Evolutionary conservation across 2,329 filamentous ascomycete genomes (phyloP), one percentile per base, ranked within the genome.

Genomic region (Ophiosphaerella herpotricha): DNA sequence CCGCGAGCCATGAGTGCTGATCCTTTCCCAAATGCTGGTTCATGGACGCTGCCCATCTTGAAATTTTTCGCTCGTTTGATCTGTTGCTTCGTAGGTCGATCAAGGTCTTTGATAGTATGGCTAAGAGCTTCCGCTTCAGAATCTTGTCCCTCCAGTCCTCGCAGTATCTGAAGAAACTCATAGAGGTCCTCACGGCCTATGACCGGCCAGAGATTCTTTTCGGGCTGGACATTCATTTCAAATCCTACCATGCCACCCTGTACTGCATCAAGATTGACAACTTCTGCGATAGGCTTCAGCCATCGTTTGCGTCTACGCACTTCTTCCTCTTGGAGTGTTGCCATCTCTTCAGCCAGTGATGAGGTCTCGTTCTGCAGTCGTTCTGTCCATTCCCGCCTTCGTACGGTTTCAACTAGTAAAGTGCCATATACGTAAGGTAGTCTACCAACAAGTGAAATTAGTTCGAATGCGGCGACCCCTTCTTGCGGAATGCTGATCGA

Each of bases 41-140:
- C 94, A 64, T 97, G 91, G 33, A 97, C 83, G 67, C 94, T 97
- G 13, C 94, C 94, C 67, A 95, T 94, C 70, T 97, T 97, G 78
- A 99, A 97, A 5, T 91, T 91, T 71, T 93, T 96, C 6, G 94
- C 84, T 49, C 91, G 85, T 72, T 91, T 92, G 53, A 87, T 84
- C 68, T 96, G 92, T 70, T 94, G 90, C 62, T 88, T 91, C 0
- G 90, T 94, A 2, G 93, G 91, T 48, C 83, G 85, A 68, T 87
- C 87, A 12, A 97, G 80, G 46, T 96, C 91, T 53, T 86, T 85
- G 52, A 95, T 82, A 14, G 91, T 83, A 65, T 91, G 89, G 3
- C 80, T 78, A 31, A 97, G 80, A 43, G 96, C 90, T 9, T 86
- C 81, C 1, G 90, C 78, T 51, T 92, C 78, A 1, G 79, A 78